phyloP scores from a whole-genome alignment of 2,329 filamentous ascomycete genomes.

The Colletotrichum simmondsii region DNA sequence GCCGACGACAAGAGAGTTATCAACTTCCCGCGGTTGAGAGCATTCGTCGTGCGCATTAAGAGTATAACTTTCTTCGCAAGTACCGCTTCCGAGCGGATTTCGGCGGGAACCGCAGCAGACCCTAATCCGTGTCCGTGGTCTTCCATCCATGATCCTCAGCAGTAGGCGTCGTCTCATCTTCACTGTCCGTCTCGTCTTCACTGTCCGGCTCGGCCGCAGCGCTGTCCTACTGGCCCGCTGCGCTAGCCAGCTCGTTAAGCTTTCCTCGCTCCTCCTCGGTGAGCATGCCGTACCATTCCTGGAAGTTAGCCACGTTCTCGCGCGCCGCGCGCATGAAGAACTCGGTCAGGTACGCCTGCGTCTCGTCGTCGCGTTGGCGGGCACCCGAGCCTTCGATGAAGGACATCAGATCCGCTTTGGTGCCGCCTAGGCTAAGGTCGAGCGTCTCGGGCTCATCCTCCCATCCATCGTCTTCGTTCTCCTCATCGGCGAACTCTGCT shows the following conservation, averaged over 20 bases:
- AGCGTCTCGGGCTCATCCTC: constrained; percentile 84
- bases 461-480: constrained; percentile 85
- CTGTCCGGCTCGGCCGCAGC: constrained; percentile 7
- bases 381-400: constrained; percentile 70
- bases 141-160: neutral
- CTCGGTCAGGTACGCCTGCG: constrained; percentile 82
- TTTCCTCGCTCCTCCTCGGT: constrained; percentile 67
- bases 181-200: neutral
- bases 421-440: constrained; percentile 77
- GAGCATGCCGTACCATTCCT: constrained; percentile 66
- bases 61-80: constrained; percentile 28
- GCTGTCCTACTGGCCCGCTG: constrained; percentile 41
- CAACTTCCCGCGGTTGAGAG: neutral
- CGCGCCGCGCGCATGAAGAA: constrained; percentile 76
- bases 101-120: constrained; percentile 23
- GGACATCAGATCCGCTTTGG: constrained; percentile 83
- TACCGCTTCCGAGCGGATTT: constrained; percentile 27
- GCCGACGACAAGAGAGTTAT: neutral
- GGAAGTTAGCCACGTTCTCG: constrained; percentile 67
- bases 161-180: neutral
- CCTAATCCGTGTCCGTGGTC: constrained; percentile 14
- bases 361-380: constrained; percentile 88
- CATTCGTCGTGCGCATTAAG: constrained; percentile 8
- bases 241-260: constrained; percentile 61
- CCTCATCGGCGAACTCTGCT: constrained; percentile 64